phyloP scores from a whole-genome alignment of 805 yeast species.

The Lipomyces chichibuensis region DNA sequence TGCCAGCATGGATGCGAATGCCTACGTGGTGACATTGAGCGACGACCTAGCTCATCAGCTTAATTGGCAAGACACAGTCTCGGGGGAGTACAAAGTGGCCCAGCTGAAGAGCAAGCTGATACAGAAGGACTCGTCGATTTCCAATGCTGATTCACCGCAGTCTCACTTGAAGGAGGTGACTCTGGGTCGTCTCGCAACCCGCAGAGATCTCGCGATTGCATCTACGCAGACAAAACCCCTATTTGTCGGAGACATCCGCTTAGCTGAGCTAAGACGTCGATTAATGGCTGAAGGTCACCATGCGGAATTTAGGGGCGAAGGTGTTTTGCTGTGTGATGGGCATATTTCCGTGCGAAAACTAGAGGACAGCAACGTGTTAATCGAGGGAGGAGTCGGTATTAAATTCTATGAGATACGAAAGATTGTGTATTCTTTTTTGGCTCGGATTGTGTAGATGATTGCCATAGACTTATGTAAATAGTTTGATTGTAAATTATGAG shows the following conservation, averaged over 20 bases:
- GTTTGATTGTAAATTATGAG: background rate
- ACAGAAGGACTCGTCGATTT: slow-evolving; percentile 7
- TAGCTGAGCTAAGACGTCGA: slow-evolving; percentile 75
- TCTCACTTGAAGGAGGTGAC: background rate
- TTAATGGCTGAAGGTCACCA: slow-evolving; percentile 60
- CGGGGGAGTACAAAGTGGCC: slow-evolving; percentile 77
- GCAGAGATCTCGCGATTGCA: slow-evolving; percentile 23
- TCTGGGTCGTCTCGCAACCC: slow-evolving; percentile 13
- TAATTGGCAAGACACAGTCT: slow-evolving; percentile 78
- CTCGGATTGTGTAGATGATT: slow-evolving; percentile 27
- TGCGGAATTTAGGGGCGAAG: slow-evolving; percentile 93
- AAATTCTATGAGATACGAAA: slow-evolving; percentile 78
- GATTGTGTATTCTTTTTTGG: slow-evolving; percentile 55
- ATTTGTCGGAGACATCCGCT: slow-evolving; percentile 84
- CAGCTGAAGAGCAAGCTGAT: slow-evolving; percentile 71
- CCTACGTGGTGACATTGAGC: slow-evolving; percentile 69
- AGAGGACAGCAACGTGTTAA: slow-evolving; percentile 77
- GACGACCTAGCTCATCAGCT: slow-evolving; percentile 61
- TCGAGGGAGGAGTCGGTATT: slow-evolving; percentile 78
- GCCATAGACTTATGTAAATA: background rate
- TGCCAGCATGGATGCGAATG: slow-evolving; percentile 53
- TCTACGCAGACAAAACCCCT: slow-evolving; percentile 46
- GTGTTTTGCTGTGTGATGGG: slow-evolving; percentile 83
- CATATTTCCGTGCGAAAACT: slow-evolving; percentile 74
- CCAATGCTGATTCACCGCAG: slow-evolving; percentile 14